These are phyloP conservation scores for Citropsis articulata DNA, from an alignment of 345 rosid species.

Conservation along the genomic window DNA sequence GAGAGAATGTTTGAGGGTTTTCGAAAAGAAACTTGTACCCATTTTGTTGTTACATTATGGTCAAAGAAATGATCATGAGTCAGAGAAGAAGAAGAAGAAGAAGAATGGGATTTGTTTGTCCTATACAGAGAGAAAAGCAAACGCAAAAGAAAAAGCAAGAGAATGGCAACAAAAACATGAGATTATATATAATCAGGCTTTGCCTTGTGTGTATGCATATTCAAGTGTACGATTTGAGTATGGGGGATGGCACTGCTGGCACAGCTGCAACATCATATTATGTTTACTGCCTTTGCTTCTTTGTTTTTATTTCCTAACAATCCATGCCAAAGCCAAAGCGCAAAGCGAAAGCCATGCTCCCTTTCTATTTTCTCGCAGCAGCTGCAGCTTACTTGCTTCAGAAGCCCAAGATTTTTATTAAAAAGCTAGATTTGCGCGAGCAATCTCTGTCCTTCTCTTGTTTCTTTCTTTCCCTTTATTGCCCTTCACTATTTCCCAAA, in stretches of 20 bases:
- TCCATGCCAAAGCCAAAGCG: background rate
- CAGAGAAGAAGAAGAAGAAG: background rate
- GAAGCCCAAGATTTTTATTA: constrained; percentile 18
- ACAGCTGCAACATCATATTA: background rate
- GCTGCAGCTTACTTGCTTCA: constrained; percentile 10
- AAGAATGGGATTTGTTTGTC: constrained; percentile 7
- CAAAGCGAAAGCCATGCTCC: background rate
- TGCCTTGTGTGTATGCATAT: background rate
- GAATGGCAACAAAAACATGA: background rate
- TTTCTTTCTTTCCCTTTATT: constrained; percentile 3
- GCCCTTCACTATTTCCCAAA: background rate
- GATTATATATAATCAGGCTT: background rate
- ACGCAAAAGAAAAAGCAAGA: background rate
- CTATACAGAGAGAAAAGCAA: background rate
- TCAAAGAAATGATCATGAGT: background rate
- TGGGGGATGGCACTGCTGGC: background rate
- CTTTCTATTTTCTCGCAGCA: background rate
- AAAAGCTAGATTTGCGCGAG: constrained; percentile 37
- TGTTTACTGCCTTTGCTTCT: background rate
- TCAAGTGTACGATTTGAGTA: constrained; percentile 1
- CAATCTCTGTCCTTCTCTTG: constrained; percentile 26
- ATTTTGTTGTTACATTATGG: constrained; percentile 5
- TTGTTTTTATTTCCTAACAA: background rate
- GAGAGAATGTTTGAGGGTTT: background rate
- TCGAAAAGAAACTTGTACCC: background rate